Percentiles rank a stretch among this genome's conserved stretches.
phyloP scores from a whole-genome alignment of 140 eudicot species.

The Ambrosia hybrid region DNA sequence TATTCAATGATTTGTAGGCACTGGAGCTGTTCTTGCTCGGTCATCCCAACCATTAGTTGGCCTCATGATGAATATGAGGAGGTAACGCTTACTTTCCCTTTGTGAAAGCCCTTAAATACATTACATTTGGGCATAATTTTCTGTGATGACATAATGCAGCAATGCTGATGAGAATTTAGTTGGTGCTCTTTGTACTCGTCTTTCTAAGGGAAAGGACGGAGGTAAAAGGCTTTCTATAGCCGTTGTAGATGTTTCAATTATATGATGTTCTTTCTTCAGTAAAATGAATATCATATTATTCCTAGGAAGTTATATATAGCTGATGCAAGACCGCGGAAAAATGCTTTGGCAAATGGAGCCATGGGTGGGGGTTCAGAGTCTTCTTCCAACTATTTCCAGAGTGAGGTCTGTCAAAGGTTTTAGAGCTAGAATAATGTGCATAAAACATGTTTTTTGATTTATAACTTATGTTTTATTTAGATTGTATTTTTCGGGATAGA shows the following conservation, averaged over 20 bases:
- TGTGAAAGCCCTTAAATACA: background rate
- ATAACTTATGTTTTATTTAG: conserved; percentile 43
- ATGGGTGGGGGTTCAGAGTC: conserved; percentile 99
- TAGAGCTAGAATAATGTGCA: conserved; percentile 16
- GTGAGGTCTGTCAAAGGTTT: conserved; percentile 66
- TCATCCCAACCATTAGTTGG: conserved; percentile 98
- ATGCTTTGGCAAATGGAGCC: conserved; percentile 97
- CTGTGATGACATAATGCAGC: conserved; percentile 48
- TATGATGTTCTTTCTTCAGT: conserved; percentile 2
- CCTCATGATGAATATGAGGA: conserved; percentile 99
- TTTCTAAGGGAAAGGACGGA: conserved; percentile 51
- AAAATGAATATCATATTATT: conserved; percentile 11
- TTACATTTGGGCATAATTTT: conserved; percentile 12
- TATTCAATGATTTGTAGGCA: conserved; percentile 40
- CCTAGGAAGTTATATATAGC: conserved; percentile 91
- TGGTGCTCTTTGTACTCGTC: conserved; percentile 76
- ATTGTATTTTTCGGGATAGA: conserved; percentile 96
- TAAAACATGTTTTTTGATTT: background rate
- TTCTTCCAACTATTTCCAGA: conserved; percentile 81
- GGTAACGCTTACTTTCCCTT: conserved; percentile 42
- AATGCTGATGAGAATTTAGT: conserved; percentile 96
- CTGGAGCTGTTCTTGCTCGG: conserved; percentile 96
- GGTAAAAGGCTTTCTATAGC: conserved; percentile 38
- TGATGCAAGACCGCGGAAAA: conserved; percentile 98
- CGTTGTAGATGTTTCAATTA: background rate